phyloP scores from a whole-genome alignment of 2,329 filamentous ascomycete species.

The Ambrosiella beaveri region DNA sequence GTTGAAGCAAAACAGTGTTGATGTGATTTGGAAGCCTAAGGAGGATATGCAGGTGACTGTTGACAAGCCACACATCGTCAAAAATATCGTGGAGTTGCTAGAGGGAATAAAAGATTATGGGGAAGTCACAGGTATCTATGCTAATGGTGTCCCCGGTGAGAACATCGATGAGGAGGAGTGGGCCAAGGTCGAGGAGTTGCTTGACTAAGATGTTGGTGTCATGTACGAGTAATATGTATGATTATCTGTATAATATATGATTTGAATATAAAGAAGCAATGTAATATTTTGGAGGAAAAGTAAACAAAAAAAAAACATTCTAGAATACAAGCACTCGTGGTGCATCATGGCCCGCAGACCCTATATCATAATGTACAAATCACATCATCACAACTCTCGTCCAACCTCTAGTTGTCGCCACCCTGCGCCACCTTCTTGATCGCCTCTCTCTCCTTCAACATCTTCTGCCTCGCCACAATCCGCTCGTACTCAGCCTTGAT shows the following conservation, averaged over 20 bases:
- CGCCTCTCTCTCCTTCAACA: constrained; percentile 47
- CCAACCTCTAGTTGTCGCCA: background rate
- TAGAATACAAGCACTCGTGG: no score
- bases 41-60: constrained; percentile 51
- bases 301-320: background rate
- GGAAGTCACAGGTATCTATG: constrained; percentile 58
- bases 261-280: no score
- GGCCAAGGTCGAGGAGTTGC: constrained; percentile 25
- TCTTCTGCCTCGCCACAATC: constrained; percentile 47
- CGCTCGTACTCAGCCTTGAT: constrained; percentile 67
- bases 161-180: constrained; percentile 29
- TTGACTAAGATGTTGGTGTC: constrained; percentile 1
- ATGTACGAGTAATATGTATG: background rate
- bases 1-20: constrained; percentile 47
- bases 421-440: constrained; percentile 19
- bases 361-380: background rate
- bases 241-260: no score
- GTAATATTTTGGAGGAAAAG: background rate
- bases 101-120: constrained; percentile 41
- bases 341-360: no score
- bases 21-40: constrained; percentile 65
- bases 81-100: constrained; percentile 39
- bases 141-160: constrained; percentile 38
- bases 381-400: background rate
- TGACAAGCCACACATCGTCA: constrained; percentile 34